phyloP scores from a whole-genome alignment of 2,329 filamentous ascomycete genomes.

The Beauveria sp. region DNA sequence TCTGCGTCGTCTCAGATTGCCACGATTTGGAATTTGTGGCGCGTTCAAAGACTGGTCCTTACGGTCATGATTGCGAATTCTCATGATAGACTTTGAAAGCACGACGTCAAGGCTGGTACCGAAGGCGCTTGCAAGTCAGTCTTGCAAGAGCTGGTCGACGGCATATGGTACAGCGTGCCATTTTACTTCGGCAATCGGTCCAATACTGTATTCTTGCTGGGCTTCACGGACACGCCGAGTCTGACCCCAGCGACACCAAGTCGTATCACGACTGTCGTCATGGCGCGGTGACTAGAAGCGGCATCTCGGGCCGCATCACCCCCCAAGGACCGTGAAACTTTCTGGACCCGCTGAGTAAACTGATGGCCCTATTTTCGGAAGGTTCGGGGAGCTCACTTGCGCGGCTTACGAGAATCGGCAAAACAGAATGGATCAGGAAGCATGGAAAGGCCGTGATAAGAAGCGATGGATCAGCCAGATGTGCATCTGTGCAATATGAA shows the following conservation, averaged over 20 bases:
- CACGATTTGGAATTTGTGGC: slow-evolving; percentile 4
- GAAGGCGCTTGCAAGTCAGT: neutral
- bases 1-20: slow-evolving; percentile 3
- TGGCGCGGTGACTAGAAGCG: neutral
- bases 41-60: neutral
- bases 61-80: neutral
- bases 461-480: too few relatives aligned
- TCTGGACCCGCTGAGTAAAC: neutral
- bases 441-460: too few relatives aligned
- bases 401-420: neutral
- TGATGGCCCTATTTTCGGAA: neutral
- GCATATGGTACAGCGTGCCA: slow-evolving; percentile 2
- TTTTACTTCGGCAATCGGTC: neutral
- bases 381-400: neutral
- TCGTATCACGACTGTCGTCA: neutral
- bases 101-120: neutral
- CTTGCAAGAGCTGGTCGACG: neutral
- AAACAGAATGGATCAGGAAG: neutral
- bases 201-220: neutral
- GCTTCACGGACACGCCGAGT: neutral
- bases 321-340: neutral
- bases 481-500: too few relatives aligned
- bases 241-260: neutral
- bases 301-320: neutral
- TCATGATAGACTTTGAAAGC: neutral